Evolutionary conservation across 2,329 filamentous ascomycete species (phyloP).

Genomic region (Lasiodiplodia citricola): DNA sequence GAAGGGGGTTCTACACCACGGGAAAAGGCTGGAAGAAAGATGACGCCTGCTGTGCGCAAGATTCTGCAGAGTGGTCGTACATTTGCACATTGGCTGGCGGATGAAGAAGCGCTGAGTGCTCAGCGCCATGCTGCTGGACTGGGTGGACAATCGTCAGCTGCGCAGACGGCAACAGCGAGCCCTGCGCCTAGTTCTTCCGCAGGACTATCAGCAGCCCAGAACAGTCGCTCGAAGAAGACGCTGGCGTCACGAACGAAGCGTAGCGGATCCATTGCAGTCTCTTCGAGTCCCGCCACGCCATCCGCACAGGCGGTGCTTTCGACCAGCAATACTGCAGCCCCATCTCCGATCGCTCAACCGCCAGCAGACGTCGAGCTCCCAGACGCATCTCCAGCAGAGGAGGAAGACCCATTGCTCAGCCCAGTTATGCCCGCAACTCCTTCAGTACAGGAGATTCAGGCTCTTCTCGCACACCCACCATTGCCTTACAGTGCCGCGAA

Average conservation of each 20-base stretch:
- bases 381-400: background rate
- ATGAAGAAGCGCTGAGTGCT: conserved; percentile 68
- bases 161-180: conserved; percentile 28
- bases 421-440: conserved; percentile 65
- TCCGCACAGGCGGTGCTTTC: conserved; percentile 32
- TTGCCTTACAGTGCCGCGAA: conserved; percentile 70
- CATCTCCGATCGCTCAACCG: background rate
- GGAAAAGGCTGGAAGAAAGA: conserved; percentile 55
- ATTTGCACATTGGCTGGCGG: conserved; percentile 81
- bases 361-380: background rate
- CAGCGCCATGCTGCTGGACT: conserved; percentile 28
- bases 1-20: conserved; percentile 46
- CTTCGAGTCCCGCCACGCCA: conserved; percentile 9
- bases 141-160: conserved; percentile 1
- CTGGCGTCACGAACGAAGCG: conserved; percentile 16
- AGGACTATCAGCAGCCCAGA: background rate
- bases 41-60: conserved; percentile 70
- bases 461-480: conserved; percentile 67
- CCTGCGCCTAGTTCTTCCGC: conserved; percentile 24
- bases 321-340: conserved; percentile 30
- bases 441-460: conserved; percentile 65
- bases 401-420: conserved; percentile 61
- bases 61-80: conserved; percentile 83
- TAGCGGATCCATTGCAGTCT: conserved; percentile 3
- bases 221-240: conserved; percentile 18